phyloP scores from a whole-genome alignment of 805 yeast genomes.

The Yamadazyma philogaea region DNA sequence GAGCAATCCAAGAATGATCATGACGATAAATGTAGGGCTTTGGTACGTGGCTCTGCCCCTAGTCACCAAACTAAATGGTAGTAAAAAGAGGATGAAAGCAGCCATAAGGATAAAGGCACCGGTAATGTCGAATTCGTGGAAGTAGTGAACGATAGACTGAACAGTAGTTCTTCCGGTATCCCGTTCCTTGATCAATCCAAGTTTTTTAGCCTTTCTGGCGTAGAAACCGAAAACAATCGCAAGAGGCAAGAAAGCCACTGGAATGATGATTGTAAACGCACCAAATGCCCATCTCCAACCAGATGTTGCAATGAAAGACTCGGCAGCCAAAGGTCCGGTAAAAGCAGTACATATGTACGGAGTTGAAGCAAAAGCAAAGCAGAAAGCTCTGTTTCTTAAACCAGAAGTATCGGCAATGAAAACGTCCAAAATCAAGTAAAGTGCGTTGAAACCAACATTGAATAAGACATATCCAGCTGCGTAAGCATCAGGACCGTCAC shows the following conservation, averaged over 20 bases:
- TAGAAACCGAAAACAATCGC: conserved; percentile 27
- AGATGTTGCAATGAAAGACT: conserved; percentile 23
- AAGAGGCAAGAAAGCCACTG: conserved; percentile 36
- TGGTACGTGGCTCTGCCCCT: conserved; percentile 32
- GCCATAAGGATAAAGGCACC: conserved; percentile 39
- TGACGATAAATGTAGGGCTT: conserved; percentile 42
- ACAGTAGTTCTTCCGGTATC: conserved; percentile 4
- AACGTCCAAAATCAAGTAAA: conserved; percentile 20
- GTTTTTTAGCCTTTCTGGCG: conserved; percentile 28
- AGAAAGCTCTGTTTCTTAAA: conserved; percentile 24
- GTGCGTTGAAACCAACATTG: conserved; percentile 26
- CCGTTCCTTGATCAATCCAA: conserved; percentile 9
- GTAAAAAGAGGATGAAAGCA: conserved; percentile 35
- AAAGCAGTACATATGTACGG: conserved; percentile 45
- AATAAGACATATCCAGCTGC: conserved; percentile 30
- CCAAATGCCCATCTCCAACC: conserved; percentile 58
- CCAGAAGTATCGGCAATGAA: conserved; percentile 25
- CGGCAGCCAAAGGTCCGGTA: conserved; percentile 37
- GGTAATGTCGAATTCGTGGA: conserved; percentile 37
- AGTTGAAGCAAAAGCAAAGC: conserved; percentile 21
- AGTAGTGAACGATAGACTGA: conserved; percentile 23
- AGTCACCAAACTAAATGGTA: conserved; percentile 36
- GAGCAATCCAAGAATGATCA: conserved; percentile 40
- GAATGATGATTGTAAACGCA: conserved; percentile 46
- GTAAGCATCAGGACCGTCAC: conserved; percentile 21